Percentiles rank a stretch among this genome's conserved stretches.
These are phyloP conservation scores for Pseudocercospora crystallina DNA, from an alignment of 2,329 filamentous ascomycete species.

Conservation along the genomic window DNA sequence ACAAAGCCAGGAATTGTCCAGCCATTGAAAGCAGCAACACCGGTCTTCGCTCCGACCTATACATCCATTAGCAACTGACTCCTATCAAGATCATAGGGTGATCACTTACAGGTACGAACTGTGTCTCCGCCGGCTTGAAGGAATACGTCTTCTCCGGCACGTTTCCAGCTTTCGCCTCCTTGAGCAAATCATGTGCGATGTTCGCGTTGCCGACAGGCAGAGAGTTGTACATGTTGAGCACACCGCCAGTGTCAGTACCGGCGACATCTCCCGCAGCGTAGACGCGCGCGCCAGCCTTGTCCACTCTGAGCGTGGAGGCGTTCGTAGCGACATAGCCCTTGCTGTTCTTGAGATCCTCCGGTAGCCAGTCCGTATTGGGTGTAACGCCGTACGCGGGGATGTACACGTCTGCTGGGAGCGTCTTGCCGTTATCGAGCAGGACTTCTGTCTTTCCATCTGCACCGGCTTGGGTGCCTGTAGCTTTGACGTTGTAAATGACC, in stretches of 20 bases:
- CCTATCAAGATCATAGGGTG: not conserved
- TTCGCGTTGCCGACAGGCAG: constrained; percentile 46
- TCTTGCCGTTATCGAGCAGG: constrained; percentile 48
- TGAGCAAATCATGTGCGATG: constrained; percentile 48
- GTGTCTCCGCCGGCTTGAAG: constrained; percentile 33
- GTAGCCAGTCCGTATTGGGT: constrained; percentile 56
- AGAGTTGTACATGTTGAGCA: constrained; percentile 41
- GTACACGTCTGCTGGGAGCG: constrained; percentile 52
- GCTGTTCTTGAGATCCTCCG: constrained; percentile 43
- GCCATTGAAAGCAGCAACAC: constrained; percentile 39
- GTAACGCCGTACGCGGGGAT: constrained; percentile 53
- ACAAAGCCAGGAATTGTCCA: constrained; percentile 35
- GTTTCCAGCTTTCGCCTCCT: constrained; percentile 26
- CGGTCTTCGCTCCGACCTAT: constrained; percentile 30
- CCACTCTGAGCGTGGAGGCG: constrained; percentile 46
- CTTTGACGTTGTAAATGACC: constrained; percentile 31
- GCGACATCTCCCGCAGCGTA: constrained; percentile 52
- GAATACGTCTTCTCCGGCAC: constrained; percentile 30
- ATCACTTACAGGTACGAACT: constrained; percentile 25
- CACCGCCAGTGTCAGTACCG: constrained; percentile 42
- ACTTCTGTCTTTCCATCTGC: constrained; percentile 45
- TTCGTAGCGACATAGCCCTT: constrained; percentile 53
- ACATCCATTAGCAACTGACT: constrained; percentile 17
- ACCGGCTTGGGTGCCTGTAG: constrained; percentile 25
- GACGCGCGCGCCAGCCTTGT: constrained; percentile 45